Percentiles rank a stretch among this genome's conserved stretches.
Evolutionary conservation across 176 grass and related monocot species (phyloP).

Genomic region (Cenchrus americanus): DNA sequence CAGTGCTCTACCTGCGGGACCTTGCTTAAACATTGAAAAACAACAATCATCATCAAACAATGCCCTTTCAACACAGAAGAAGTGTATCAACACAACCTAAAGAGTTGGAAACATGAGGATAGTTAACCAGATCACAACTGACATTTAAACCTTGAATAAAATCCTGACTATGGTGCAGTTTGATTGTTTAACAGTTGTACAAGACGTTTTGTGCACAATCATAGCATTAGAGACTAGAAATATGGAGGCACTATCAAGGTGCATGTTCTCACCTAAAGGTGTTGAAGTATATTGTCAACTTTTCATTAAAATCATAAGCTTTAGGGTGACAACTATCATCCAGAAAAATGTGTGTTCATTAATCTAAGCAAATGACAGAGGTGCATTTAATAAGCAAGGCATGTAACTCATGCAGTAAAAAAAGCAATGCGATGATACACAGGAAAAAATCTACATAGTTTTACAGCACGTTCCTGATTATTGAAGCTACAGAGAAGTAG

Average conservation of each 20-base stretch:
- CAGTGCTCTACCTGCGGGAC: slow-evolving; percentile 17
- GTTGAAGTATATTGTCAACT: not conserved
- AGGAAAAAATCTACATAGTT: not conserved
- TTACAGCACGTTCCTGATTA: slow-evolving; percentile 4
- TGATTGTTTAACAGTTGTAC: not conserved
- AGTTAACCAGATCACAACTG: not conserved
- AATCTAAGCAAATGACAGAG: not conserved
- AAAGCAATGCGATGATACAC: not conserved
- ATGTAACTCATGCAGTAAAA: slow-evolving; percentile 1
- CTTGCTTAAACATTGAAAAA: slow-evolving; percentile 55
- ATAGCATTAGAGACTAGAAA: not conserved
- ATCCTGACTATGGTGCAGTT: not conserved
- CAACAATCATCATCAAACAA: slow-evolving; percentile 31
- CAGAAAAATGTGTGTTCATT: not conserved
- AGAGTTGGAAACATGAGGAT: not conserved
- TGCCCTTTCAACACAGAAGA: slow-evolving; percentile 31
- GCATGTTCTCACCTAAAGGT: not conserved
- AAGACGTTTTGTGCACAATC: not conserved
- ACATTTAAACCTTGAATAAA: not conserved
- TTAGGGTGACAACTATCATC: slow-evolving; percentile 12
- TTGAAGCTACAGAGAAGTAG: slow-evolving; percentile 2
- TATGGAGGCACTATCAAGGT: not conserved
- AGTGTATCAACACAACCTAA: not conserved
- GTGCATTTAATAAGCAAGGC: not conserved
- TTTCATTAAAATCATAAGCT: not conserved